A percentile compares a stretch with the other conserved stretches of the same genome.
phyloP scores from a whole-genome alignment of 768 basidiomycete species.

The Agrocybe praecox region DNA sequence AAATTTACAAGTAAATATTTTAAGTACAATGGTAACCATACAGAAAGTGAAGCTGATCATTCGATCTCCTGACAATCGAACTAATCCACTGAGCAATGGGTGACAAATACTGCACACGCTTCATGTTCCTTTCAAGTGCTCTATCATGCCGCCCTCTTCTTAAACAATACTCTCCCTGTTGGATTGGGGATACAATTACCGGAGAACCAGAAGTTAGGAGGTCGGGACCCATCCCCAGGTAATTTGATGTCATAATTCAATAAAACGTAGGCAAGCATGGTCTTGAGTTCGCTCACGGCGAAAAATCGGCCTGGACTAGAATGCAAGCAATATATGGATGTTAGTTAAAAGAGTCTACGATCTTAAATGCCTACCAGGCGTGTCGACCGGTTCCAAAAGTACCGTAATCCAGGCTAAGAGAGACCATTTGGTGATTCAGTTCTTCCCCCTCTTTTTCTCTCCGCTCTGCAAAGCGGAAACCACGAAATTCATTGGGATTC shows the following conservation, averaged over 20 bases:
- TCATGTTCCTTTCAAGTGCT: neutral
- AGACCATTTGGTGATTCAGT: constrained; percentile 18
- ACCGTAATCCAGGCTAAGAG: constrained; percentile 29
- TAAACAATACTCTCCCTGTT: constrained; percentile 24
- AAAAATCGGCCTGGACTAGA: constrained; percentile 46
- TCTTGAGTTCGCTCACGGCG: constrained; percentile 45
- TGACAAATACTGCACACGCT: no score
- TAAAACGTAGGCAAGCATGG: constrained; percentile 39
- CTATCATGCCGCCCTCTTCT: constrained; percentile 12
- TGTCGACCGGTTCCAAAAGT: constrained; percentile 42
- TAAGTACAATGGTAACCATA: no score
- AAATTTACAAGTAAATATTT: no score
- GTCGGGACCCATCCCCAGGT: constrained; percentile 22
- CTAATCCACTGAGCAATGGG: no score
- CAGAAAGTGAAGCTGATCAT: no score
- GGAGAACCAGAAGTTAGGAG: constrained; percentile 21
- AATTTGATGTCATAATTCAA: constrained; percentile 42
- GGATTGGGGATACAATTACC: constrained; percentile 19
- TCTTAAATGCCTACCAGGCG: constrained; percentile 23
- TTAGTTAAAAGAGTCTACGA: neutral
- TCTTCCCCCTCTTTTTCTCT: constrained; percentile 33
- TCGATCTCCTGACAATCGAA: no score
- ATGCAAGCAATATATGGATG: constrained; percentile 10
- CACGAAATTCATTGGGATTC: constrained; percentile 44
- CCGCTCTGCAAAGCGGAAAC: constrained; percentile 48